Base-by-base conservation (phyloP, 257 asterid species). In the Capsicum pubescens region DNA sequence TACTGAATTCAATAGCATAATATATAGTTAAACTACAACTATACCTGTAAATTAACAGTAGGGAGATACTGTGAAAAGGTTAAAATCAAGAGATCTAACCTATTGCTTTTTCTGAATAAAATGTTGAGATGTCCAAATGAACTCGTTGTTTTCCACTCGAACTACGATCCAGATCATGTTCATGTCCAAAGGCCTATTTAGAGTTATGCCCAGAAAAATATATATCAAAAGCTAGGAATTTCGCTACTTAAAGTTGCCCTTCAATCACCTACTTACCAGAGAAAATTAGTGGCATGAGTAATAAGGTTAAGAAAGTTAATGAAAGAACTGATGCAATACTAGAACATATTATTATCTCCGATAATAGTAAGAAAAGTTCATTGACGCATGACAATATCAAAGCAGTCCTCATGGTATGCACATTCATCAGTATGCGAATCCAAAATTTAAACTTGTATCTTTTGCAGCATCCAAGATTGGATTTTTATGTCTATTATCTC, bases 231-330 rank as follows among this genome's bases (percentile, higher is more conserved):
- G 10, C n/a, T 44, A 32, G 17, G 46, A 26, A 64, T 26, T 64
- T 64, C 5, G 9, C 70, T 63, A 6, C 44, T 32, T 26, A 32
- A 4, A 12, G 46, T 64, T 32, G 85, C 78, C 2, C 91, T 19
- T 87, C 92, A 6, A 16, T 81, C 32, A 87, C 32, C 32, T 26
- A 26, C 82, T 14, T 85, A 68, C 55, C 87, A 26, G 64, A 70
- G 0, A 14, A 55, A 70, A 44, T 89, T 58, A 86, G 86, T 32
- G 32, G 32, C 32, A 26, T 26, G 32, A 26, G 32, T 26, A 26
- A 26, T 26, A 26, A 26, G 32, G 32, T 26, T 26, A 26, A 26
- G 32, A 26, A 26, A 26, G 32, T 26, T 26, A 26, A 26, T 26
- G 32, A 26, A 26, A 26, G 32, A 26, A 26, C 32, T 26, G 32